These are phyloP conservation scores for Picea engelmannii DNA, from an alignment of 83 land plant species.

Conservation along the genomic window DNA sequence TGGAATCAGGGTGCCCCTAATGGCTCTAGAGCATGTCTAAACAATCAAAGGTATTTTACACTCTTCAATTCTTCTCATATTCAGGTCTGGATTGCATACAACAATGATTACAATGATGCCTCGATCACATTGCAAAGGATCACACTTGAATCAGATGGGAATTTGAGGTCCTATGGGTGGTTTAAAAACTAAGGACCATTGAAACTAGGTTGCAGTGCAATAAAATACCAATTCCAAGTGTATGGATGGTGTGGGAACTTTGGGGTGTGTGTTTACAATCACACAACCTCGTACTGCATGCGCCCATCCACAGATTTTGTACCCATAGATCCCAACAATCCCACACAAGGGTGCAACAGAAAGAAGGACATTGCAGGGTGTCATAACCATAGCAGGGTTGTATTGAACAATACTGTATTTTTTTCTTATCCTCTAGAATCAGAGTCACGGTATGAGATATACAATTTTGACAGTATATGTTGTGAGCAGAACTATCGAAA, in stretches of 20 bases:
- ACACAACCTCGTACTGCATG: constrained; percentile 36
- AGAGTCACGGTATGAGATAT: too few species aligned
- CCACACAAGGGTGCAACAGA: constrained; percentile 36
- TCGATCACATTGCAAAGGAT: too few species aligned
- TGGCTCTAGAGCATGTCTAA: too few species aligned
- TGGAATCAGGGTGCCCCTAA: too few species aligned
- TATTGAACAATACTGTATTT: constrained; percentile 34
- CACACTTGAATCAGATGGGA: too few species aligned
- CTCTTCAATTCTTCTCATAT: too few species aligned
- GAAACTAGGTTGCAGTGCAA: constrained; percentile 23
- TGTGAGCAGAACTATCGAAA: constrained; percentile 28
- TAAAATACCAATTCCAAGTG: constrained; percentile 51
- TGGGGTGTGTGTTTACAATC: constrained; percentile 57
- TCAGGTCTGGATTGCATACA: too few species aligned
- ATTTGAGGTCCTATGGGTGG: too few species aligned
- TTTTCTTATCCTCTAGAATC: constrained; percentile 35
- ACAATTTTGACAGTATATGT: constrained; percentile 1
- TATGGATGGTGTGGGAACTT: constrained; percentile 60
- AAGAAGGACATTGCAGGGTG: neutral
- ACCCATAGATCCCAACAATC: constrained; percentile 24
- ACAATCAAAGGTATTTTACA: too few species aligned
- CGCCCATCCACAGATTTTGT: constrained; percentile 52
- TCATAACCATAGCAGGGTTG: neutral
- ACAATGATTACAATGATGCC: too few species aligned
- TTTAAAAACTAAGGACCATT: too few species aligned